Evolutionary conservation across 2,329 filamentous ascomycete species (phyloP).

Genomic region (Xylariaceae sp.): DNA sequence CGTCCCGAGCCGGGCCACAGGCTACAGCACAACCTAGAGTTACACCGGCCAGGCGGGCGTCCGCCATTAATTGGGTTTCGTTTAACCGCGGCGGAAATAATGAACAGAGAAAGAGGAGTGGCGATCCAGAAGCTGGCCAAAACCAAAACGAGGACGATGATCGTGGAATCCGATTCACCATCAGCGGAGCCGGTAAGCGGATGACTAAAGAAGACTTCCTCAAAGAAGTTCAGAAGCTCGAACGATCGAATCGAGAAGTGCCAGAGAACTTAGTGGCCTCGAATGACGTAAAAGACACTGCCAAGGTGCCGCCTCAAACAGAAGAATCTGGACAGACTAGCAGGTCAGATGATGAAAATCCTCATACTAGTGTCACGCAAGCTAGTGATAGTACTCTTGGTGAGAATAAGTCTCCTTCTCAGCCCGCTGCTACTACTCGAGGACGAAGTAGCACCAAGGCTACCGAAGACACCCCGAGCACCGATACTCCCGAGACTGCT

Average conservation of each 20-base stretch:
- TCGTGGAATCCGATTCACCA: conserved; percentile 76
- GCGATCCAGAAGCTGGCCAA: conserved; percentile 44
- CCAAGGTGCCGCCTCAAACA: neutral
- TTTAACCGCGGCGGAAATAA: conserved; percentile 46
- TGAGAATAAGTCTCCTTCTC: conserved; percentile 30
- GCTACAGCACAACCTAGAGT: conserved; percentile 29
- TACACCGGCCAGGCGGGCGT: conserved; percentile 48
- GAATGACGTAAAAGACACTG: conserved; percentile 34
- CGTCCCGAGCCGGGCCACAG: conserved; percentile 36
- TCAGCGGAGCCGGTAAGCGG: conserved; percentile 72
- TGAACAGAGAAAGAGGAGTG: conserved; percentile 51
- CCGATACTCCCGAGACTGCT: conserved; percentile 66
- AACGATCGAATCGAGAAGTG: conserved; percentile 67
- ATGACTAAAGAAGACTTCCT: conserved; percentile 86
- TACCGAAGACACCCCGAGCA: conserved; percentile 36
- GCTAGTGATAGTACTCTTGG: conserved; percentile 39
- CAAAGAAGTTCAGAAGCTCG: conserved; percentile 73
- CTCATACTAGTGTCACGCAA: conserved; percentile 34
- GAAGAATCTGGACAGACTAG: conserved; percentile 4
- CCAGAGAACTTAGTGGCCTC: conserved; percentile 59
- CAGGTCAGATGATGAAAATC: conserved; percentile 19
- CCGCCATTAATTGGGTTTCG: conserved; percentile 59
- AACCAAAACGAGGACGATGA: conserved; percentile 68
- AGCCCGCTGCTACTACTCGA: conserved; percentile 17
- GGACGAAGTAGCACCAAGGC: conserved; percentile 33